These are phyloP conservation scores for Pythium dissimile DNA, from an alignment of 352 stramenopile species.

Conservation along the genomic window DNA sequence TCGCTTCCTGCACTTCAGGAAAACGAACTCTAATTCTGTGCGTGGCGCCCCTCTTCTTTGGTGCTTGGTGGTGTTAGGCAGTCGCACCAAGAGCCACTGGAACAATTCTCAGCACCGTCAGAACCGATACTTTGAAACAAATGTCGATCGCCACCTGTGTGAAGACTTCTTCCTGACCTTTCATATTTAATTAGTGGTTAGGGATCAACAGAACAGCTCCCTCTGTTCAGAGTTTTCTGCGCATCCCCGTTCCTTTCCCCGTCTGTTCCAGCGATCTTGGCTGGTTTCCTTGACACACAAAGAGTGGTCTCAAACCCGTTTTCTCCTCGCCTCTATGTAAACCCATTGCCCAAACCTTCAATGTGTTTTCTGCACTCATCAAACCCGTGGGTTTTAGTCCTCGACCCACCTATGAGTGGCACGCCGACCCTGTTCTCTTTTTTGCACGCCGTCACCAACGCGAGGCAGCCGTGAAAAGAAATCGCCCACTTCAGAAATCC, in stretches of 20 bases:
- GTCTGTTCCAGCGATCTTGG: constrained; percentile 7
- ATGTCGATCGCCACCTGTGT: neutral
- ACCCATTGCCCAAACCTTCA: too few species aligned
- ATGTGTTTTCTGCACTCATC: too few species aligned
- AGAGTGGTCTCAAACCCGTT: neutral
- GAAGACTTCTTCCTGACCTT: neutral
- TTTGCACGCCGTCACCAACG: constrained; percentile 19
- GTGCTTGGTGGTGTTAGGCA: constrained; percentile 8
- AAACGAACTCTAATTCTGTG: neutral
- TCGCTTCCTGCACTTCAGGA: neutral
- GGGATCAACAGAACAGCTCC: neutral
- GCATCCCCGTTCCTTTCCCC: constrained; percentile 1
- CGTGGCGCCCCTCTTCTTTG: neutral
- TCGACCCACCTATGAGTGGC: neutral
- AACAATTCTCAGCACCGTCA: constrained; percentile 1
- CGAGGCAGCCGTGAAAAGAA: constrained; percentile 11
- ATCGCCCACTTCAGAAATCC: constrained; percentile 25
- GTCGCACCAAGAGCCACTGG: neutral
- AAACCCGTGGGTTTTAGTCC: too few species aligned
- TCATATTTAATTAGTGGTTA: neutral
- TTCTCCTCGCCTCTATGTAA: too few species aligned
- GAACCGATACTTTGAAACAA: neutral
- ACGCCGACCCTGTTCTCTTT: constrained; percentile 17
- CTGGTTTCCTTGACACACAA: neutral
- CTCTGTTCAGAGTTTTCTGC: neutral